Base-by-base conservation (phyloP, 108 stramenopile genomes). In the Cyclostephanos tholiformis region DNA sequence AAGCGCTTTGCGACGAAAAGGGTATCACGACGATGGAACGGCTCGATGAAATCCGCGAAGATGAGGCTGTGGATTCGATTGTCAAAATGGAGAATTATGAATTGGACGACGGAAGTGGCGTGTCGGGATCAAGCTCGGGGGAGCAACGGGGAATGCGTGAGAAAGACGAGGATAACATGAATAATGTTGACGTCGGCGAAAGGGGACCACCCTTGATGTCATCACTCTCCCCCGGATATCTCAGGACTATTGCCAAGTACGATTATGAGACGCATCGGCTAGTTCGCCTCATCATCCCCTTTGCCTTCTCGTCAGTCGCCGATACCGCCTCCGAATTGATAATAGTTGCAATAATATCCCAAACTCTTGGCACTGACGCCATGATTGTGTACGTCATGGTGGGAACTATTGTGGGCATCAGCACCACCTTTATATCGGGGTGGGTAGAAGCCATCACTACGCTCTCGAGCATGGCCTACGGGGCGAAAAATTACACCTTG, bases 381-480 rank as follows among this genome's bases (percentile, higher is more conserved):
- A 77, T 72, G 71, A 60, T 77, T 39, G 77, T 71, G n/a, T 77
- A 32, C 39, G 77, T 71, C 39, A 65, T 77, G 58, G 77, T 77
- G 5, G 71, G 65, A 43, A 48, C 71, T n/a, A 65, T 72, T 27
- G 71, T 72, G 7, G 77, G 79, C 19, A 57, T 75, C 1, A 74
- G 59, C 65, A 38, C 55, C 35, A 70, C 44, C 25, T 75, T 75
- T 26, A 52, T 69, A 11, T 66, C 49, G 30, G 73, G 68, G 51
- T 74, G 46, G 62, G 44, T 75, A 20, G 44, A 77, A 64, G 57
- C 64, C 2, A 32, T 77, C 20, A 62, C 58, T 35, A 72, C 77
- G 0, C 65, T 77, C 20, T 57, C 63, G 1, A 63, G 63, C 16
- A 77, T 72, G 71, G 77, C 77, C 19, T 60, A 65, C 43, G 77